Percentiles rank a stretch among this genome's conserved stretches.
phyloP scores from a whole-genome alignment of 1,284 basidiomycete genomes.

The Sutorius eximius region DNA sequence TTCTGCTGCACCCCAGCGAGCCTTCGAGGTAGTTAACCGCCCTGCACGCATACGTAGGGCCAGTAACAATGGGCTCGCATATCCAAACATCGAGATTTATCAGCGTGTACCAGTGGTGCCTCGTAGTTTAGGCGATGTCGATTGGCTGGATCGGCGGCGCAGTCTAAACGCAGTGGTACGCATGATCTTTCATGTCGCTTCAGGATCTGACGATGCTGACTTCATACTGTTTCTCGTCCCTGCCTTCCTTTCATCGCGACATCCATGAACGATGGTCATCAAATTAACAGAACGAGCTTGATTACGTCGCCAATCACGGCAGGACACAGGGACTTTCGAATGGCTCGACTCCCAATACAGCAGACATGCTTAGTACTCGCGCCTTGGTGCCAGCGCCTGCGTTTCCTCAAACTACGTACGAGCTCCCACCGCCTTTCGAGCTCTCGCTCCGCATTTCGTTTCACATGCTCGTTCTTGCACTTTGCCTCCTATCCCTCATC shows the following conservation, averaged over 20 bases:
- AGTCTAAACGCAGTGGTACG: conserved; percentile 68
- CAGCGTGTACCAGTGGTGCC: conserved; percentile 39
- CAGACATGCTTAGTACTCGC: conserved; percentile 48
- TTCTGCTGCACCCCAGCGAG: conserved; percentile 45
- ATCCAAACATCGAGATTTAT: conserved; percentile 39
- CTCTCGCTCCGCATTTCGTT: conserved; percentile 50
- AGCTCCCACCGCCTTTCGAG: conserved; percentile 44
- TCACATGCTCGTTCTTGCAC: conserved; percentile 58
- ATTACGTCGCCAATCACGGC: conserved; percentile 49
- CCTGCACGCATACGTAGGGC: conserved; percentile 49
- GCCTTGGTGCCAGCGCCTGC: conserved; percentile 37
- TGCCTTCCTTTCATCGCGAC: conserved; percentile 2
- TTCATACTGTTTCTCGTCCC: conserved; percentile 12
- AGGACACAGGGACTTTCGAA: conserved; percentile 45
- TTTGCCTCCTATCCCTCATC: conserved; percentile 56
- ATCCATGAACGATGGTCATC: conserved; percentile 11
- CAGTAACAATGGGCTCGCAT: conserved; percentile 49
- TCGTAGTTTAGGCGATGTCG: conserved; percentile 64
- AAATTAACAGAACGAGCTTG: conserved; percentile 59
- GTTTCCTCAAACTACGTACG: conserved; percentile 29
- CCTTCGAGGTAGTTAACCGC: conserved; percentile 74
- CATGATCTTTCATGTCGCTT: conserved; percentile 22
- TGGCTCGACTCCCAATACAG: conserved; percentile 51
- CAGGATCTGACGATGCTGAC: conserved; percentile 14
- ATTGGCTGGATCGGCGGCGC: conserved; percentile 71